Conservation (phyloP, 805 yeast genomes). For the Candida nemodendra region DNA sequence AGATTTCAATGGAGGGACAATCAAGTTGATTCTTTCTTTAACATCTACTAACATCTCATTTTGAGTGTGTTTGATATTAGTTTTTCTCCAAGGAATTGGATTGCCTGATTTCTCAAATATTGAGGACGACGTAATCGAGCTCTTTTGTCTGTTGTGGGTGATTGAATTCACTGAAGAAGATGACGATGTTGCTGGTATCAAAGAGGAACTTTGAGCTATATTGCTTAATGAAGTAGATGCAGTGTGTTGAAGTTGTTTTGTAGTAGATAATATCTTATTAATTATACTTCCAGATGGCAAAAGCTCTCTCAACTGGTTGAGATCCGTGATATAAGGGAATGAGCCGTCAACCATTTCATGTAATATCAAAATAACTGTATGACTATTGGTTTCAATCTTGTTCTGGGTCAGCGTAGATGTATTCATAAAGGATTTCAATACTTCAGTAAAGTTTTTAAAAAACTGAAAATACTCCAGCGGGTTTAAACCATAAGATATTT, state of each 20-base stretch:
- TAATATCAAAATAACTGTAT: conserved; percentile 65
- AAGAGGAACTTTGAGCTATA: conserved; percentile 26
- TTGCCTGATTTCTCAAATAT: conserved; percentile 36
- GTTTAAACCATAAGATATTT: conserved; percentile 29
- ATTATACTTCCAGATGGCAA: conserved; percentile 65
- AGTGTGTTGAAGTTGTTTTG: conserved; percentile 33
- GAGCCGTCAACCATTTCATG: conserved; percentile 81
- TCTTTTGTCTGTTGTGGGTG: conserved; percentile 10
- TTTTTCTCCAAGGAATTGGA: conserved; percentile 73
- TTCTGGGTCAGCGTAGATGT: conserved; percentile 47
- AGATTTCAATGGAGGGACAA: conserved; percentile 38
- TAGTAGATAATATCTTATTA: conserved; percentile 47
- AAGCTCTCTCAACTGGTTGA: conserved; percentile 64
- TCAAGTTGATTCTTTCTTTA: conserved; percentile 59
- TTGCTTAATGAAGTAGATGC: conserved; percentile 31
- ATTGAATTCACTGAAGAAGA: conserved; percentile 12
- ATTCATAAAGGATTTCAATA: conserved; percentile 43
- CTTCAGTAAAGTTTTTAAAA: conserved; percentile 38
- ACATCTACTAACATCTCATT: conserved; percentile 88
- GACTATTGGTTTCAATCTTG: conserved; percentile 67
- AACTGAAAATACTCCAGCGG: conserved; percentile 46
- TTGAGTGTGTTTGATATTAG: conserved; percentile 66
- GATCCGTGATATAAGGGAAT: conserved; percentile 68
- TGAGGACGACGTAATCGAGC: conserved; percentile 11
- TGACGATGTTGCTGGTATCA: conserved; percentile 18